Percentiles rank a stretch among this genome's conserved stretches.
These are phyloP conservation scores for Pythium oligandrum DNA, from an alignment of 352 stramenopile species.

Conservation along the genomic window DNA sequence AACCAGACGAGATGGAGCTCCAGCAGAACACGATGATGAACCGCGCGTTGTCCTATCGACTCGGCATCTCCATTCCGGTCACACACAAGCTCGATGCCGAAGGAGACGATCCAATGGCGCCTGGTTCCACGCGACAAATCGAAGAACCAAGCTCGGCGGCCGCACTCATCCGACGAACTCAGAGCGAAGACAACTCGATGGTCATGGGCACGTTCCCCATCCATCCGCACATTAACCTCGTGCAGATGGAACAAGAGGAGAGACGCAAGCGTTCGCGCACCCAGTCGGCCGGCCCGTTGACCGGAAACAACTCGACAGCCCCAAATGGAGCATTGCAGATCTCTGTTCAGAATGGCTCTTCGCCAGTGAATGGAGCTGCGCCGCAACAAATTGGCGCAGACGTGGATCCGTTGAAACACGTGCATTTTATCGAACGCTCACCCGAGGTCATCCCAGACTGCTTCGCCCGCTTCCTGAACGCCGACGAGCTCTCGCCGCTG, in stretches of 20 bases:
- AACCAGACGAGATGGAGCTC: conserved; percentile 49
- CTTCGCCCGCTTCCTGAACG: too few relatives aligned
- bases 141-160: conserved; percentile 2
- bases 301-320: too few relatives aligned
- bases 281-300: background rate
- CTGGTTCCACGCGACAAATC: conserved; percentile 17
- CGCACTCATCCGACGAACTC: conserved; percentile 13
- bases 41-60: conserved; percentile 63
- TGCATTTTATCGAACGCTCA: too few relatives aligned
- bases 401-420: too few relatives aligned
- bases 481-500: too few relatives aligned
- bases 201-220: conserved; percentile 4
- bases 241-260: background rate
- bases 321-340: background rate
- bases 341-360: background rate
- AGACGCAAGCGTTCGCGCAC: background rate
- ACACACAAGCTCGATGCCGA: conserved; percentile 25
- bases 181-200: conserved; percentile 15
- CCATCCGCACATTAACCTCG: background rate
- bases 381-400: too few relatives aligned
- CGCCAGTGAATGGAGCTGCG: too few relatives aligned
- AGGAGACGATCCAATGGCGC: conserved; percentile 37
- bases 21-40: conserved; percentile 84
- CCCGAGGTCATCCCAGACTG: too few relatives aligned
- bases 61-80: conserved; percentile 56